phyloP scores from a whole-genome alignment of 2,329 filamentous ascomycete species.

The Cytospora piceicola region DNA sequence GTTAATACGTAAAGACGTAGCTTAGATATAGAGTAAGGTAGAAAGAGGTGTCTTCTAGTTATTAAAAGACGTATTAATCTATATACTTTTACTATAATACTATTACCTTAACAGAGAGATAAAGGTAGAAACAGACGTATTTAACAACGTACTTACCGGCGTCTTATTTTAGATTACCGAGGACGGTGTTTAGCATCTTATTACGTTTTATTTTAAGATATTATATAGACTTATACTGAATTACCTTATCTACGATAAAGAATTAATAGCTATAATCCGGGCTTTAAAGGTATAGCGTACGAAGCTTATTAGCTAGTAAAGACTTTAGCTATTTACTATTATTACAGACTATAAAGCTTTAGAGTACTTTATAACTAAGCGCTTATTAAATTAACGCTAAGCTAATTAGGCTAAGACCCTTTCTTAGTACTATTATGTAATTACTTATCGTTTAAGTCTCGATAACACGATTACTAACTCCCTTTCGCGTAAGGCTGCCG shows the following conservation, averaged over 20 bases:
- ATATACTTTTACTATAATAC: too few relatives aligned
- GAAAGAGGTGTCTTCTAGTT: too few relatives aligned
- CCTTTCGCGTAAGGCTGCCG: too few relatives aligned
- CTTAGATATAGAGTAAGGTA: too few relatives aligned
- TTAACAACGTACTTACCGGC: neutral
- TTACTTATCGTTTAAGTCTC: too few relatives aligned
- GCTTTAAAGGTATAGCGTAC: neutral
- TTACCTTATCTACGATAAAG: too few relatives aligned
- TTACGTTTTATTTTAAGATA: neutral
- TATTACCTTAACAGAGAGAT: neutral
- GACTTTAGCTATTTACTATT: neutral
- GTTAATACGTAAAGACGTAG: too few relatives aligned
- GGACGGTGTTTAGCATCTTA: neutral
- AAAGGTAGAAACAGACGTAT: neutral
- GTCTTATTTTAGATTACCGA: neutral
- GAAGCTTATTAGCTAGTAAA: neutral
- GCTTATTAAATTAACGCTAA: neutral
- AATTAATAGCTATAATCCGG: too few relatives aligned
- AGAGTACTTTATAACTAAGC: neutral
- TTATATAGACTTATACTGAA: neutral
- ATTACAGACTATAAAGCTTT: neutral
- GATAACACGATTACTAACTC: too few relatives aligned
- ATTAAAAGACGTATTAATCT: too few relatives aligned
- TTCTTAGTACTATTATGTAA: too few relatives aligned
- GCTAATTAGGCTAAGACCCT: neutral